Evolutionary conservation across 805 yeast genomes (phyloP).

Genomic region (Wickerhamiella sorbophila): DNA sequence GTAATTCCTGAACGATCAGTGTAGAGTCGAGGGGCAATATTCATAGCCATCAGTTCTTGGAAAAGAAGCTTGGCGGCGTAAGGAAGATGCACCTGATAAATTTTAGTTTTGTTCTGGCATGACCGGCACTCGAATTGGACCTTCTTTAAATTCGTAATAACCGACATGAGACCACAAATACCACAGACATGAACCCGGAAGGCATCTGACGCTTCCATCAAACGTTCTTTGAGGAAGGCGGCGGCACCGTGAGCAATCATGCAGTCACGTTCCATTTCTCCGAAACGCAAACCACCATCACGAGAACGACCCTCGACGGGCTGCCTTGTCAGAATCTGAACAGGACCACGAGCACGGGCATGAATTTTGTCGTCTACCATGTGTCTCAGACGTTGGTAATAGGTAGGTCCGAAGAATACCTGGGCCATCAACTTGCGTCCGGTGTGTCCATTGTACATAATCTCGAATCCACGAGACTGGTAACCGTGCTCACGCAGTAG

Average conservation of each 20-base stretch:
- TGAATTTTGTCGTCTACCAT: conserved; percentile 99
- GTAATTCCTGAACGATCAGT: conserved; percentile 70
- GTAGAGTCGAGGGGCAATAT: conserved; percentile 90
- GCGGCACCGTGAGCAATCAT: conserved; percentile 99
- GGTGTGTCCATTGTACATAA: conserved; percentile 97
- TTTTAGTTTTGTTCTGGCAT: conserved; percentile 95
- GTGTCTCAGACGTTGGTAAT: conserved; percentile 95
- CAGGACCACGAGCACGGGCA: conserved; percentile 98
- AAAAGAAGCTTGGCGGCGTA: conserved; percentile 95
- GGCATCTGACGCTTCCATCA: conserved; percentile 98
- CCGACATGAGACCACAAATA: conserved; percentile 95
- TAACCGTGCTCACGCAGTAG: conserved; percentile 89
- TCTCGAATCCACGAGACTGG: conserved; percentile 97
- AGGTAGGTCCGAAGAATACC: conserved; percentile 98
- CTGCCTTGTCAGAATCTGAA: conserved; percentile 92
- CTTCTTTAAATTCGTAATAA: conserved; percentile 92
- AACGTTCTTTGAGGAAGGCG: conserved; percentile 89
- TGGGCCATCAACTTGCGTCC: conserved; percentile 97
- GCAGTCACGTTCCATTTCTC: conserved; percentile 99
- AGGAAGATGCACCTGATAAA: conserved; percentile 94
- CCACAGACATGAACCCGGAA: conserved; percentile 98
- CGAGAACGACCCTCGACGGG: conserved; percentile 99
- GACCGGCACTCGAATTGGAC: conserved; percentile 97
- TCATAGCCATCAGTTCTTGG: conserved; percentile 99
- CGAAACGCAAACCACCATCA: conserved; percentile 98